Percentiles rank a stretch among this genome's conserved stretches.
Conservation (phyloP, 371 early-diverging fungal species). For the Zychaea mexicana region DNA sequence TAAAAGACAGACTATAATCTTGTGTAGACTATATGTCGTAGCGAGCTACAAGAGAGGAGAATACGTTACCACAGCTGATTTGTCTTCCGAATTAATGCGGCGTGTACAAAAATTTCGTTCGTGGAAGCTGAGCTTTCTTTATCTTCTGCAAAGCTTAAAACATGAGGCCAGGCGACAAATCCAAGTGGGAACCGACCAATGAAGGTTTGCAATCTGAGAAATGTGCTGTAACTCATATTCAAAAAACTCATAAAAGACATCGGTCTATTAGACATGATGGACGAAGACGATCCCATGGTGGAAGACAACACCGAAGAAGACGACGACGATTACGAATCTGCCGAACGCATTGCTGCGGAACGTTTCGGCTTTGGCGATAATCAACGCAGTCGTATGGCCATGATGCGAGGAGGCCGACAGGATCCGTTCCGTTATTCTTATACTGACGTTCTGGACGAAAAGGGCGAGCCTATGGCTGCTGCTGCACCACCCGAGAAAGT, state of each 20-base stretch:
- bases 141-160: background rate
- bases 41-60: no score
- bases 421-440: background rate
- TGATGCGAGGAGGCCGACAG: background rate
- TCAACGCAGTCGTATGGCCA: background rate
- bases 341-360: background rate
- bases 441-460: slow-evolving; percentile 16
- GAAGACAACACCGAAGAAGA: slow-evolving; percentile 11
- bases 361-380: background rate
- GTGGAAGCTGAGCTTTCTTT: background rate
- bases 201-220: slow-evolving; percentile 1
- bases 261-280: slow-evolving; percentile 1
- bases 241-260: no score
- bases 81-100: no score
- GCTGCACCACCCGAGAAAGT: slow-evolving; percentile 16
- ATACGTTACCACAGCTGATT: no score
- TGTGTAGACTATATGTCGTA: no score
- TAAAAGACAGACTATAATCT: no score
- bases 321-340: background rate
- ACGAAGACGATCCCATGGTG: slow-evolving; percentile 10
- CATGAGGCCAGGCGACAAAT: slow-evolving; percentile 1
- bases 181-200: background rate
- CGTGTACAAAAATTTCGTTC: no score
- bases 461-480: slow-evolving; percentile 10
- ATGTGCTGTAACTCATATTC: no score